These are phyloP conservation scores for Trichodelitschia bisporula DNA, from an alignment of 495 filamentous ascomycete genomes.

Conservation along the genomic window DNA sequence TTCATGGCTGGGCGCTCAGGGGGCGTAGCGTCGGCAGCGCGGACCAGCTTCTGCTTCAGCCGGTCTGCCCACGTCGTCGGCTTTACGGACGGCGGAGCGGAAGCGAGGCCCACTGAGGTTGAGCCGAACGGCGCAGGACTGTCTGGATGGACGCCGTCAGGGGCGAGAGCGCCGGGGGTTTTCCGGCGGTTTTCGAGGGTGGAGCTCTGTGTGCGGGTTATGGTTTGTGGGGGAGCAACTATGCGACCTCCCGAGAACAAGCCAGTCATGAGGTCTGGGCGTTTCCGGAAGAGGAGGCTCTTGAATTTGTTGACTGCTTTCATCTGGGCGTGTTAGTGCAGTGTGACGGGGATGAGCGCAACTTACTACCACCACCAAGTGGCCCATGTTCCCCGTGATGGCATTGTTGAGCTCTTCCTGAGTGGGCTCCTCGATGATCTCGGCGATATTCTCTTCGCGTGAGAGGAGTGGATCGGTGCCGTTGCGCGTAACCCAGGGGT, in stretches of 20 bases:
- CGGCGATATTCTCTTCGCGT: slow-evolving; percentile 63
- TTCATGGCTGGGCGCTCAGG: not conserved
- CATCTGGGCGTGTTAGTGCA: too few species aligned
- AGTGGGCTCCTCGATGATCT: slow-evolving; percentile 56
- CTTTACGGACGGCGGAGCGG: not conserved
- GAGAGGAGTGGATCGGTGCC: slow-evolving; percentile 63
- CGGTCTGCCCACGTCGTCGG: too few species aligned
- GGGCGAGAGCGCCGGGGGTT: too few species aligned
- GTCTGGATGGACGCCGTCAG: not conserved
- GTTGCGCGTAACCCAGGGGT: slow-evolving; percentile 78
- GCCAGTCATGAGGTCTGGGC: slow-evolving; percentile 25
- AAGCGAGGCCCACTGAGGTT: too few species aligned
- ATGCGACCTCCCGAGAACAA: slow-evolving; percentile 31
- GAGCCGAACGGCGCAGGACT: not conserved
- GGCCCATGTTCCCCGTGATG: slow-evolving; percentile 67
- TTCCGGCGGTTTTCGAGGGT: not conserved
- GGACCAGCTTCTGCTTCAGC: too few species aligned
- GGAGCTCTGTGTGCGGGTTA: slow-evolving; percentile 17
- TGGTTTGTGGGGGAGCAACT: slow-evolving; percentile 31
- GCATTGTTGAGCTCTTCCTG: slow-evolving; percentile 74
- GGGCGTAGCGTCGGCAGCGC: too few species aligned
- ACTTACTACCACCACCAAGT: slow-evolving; percentile 50
- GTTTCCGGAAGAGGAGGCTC: slow-evolving; percentile 21
- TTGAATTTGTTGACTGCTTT: slow-evolving; percentile 85
- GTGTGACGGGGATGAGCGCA: not conserved